Evolutionary conservation across 805 yeast species (phyloP).

Genomic region (Ogataea chonburiensis): DNA sequence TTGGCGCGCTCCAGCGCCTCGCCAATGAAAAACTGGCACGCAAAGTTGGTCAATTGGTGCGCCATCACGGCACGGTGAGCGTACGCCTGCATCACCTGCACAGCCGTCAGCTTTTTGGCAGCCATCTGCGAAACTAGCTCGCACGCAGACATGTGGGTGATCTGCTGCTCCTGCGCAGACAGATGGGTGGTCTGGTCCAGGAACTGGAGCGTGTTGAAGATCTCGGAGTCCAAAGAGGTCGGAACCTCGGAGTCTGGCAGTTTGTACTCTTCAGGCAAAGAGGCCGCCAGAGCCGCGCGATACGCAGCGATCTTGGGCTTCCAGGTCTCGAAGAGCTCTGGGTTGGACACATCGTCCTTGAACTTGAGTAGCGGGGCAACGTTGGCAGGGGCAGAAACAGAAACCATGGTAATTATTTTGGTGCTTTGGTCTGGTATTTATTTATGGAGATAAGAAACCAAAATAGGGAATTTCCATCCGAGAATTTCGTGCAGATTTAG

Average conservation of each 20-base stretch:
- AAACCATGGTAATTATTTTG: slow-evolving; percentile 15
- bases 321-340: slow-evolving; percentile 43
- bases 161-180: slow-evolving; percentile 38
- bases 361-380: slow-evolving; percentile 31
- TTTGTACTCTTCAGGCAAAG: slow-evolving; percentile 28
- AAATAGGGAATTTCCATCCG: slow-evolving; percentile 8
- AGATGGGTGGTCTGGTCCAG: slow-evolving; percentile 35
- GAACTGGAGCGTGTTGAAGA: slow-evolving; percentile 38
- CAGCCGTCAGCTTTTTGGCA: slow-evolving; percentile 46
- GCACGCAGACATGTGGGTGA: slow-evolving; percentile 44
- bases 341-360: slow-evolving; percentile 35
- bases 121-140: slow-evolving; percentile 45
- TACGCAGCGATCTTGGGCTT: slow-evolving; percentile 47
- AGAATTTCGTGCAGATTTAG: too few species aligned
- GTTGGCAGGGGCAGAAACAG: slow-evolving; percentile 29
- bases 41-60: slow-evolving; percentile 59
- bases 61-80: slow-evolving; percentile 64
- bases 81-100: slow-evolving; percentile 56
- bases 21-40: slow-evolving; percentile 53
- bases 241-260: slow-evolving; percentile 36
- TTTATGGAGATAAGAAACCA: slow-evolving; percentile 6
- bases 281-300: slow-evolving; percentile 30
- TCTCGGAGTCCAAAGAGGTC: slow-evolving; percentile 32
- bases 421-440: not conserved
- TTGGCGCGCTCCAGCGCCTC: slow-evolving; percentile 60